Percentiles rank a stretch among this genome's conserved stretches.
Conservation (phyloP, 1,139 yeast genomes). For the Hansenula anomala region DNA sequence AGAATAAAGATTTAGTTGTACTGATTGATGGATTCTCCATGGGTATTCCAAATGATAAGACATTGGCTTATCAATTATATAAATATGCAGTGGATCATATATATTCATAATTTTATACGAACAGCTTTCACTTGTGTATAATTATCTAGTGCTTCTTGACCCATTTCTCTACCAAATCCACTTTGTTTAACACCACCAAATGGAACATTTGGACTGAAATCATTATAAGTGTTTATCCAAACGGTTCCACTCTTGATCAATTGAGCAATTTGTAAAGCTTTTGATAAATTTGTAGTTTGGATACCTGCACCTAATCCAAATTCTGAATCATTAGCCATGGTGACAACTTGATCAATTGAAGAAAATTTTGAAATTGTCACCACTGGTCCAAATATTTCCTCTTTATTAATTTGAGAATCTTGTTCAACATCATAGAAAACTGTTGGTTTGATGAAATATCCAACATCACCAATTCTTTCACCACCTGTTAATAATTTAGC, state of each 20-base stretch:
- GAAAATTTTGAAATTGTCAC: conserved; percentile 62
- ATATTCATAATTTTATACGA: conserved; percentile 37
- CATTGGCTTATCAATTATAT: conserved; percentile 42
- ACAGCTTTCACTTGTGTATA: conserved; percentile 71
- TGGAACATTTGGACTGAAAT: conserved; percentile 67
- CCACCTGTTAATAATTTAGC: conserved; percentile 73
- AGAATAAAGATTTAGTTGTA: conserved; percentile 14
- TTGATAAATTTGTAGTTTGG: conserved; percentile 52
- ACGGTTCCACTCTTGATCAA: conserved; percentile 66
- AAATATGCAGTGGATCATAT: conserved; percentile 28
- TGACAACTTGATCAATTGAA: conserved; percentile 57
- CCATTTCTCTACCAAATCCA: conserved; percentile 83
- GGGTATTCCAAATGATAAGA: conserved; percentile 43
- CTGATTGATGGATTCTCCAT: conserved; percentile 23
- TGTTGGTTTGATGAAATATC: conserved; percentile 66
- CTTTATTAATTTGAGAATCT: conserved; percentile 37
- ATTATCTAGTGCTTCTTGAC: conserved; percentile 65
- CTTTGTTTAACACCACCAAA: conserved; percentile 77
- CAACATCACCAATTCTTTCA: conserved; percentile 52
- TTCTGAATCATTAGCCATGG: conserved; percentile 60
- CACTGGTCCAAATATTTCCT: conserved; percentile 76
- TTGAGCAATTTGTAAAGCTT: conserved; percentile 53
- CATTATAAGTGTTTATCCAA: conserved; percentile 75
- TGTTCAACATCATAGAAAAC: conserved; percentile 59
- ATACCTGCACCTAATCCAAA: conserved; percentile 84